Conservation (phyloP, 2,329 filamentous ascomycete genomes). For the Dothideomycetes sp. region DNA sequence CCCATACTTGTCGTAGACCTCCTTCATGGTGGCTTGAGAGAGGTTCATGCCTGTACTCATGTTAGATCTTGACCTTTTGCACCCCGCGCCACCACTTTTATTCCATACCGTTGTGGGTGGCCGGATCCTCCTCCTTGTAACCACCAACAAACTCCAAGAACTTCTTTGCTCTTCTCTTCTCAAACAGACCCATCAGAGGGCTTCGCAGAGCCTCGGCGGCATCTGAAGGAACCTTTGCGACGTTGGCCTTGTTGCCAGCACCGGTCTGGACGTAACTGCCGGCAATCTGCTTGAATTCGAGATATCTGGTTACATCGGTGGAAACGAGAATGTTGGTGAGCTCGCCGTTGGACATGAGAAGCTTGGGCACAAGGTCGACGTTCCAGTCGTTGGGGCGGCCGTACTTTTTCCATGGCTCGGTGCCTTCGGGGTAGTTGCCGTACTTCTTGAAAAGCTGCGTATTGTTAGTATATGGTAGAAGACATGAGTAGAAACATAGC, state of each 20-base stretch:
- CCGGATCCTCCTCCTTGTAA: constrained; percentile 72
- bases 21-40: constrained; percentile 76
- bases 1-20: constrained; percentile 97
- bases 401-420: constrained; percentile 97
- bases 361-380: constrained; percentile 96
- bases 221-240: constrained; percentile 94
- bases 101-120: constrained; percentile 73
- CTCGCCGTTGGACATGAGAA: constrained; percentile 97
- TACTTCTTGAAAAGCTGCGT: constrained; percentile 90
- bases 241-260: constrained; percentile 68
- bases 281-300: constrained; percentile 58
- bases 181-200: constrained; percentile 91
- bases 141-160: constrained; percentile 93
- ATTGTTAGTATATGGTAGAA: constrained; percentile 25
- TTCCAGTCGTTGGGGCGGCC: constrained; percentile 97
- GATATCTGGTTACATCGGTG: constrained; percentile 58
- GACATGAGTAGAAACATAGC: constrained; percentile 17
- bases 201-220: constrained; percentile 83
- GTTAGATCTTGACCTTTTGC: constrained; percentile 16
- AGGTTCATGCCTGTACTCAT: constrained; percentile 61
- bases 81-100: not conserved
- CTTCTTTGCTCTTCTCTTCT: constrained; percentile 93
- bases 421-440: constrained; percentile 66
- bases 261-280: constrained; percentile 96
- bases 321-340: constrained; percentile 97